Percentiles rank a stretch among this genome's conserved stretches.
Evolutionary conservation across 805 yeast species (phyloP).

Genomic region (Ogataea kodamae): DNA sequence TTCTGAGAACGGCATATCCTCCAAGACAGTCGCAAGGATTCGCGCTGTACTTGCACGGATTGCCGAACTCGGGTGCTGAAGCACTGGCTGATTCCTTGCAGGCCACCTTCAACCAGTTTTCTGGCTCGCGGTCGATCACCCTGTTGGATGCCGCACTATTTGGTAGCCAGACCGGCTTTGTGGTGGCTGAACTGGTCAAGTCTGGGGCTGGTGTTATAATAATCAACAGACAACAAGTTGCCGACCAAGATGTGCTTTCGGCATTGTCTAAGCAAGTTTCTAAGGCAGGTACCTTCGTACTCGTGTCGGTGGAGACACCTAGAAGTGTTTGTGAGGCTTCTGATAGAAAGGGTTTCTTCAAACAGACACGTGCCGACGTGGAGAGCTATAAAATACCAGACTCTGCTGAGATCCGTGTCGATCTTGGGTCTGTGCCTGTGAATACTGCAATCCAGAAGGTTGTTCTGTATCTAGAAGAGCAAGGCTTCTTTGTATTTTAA

Average conservation of each 20-base stretch:
- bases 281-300: slow-evolving; percentile 48
- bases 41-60: slow-evolving; percentile 63
- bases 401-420: slow-evolving; percentile 56
- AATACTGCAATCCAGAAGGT: slow-evolving; percentile 72
- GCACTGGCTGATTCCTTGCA: slow-evolving; percentile 79
- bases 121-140: slow-evolving; percentile 78
- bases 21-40: slow-evolving; percentile 90
- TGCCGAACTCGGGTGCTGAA: slow-evolving; percentile 55
- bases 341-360: slow-evolving; percentile 49
- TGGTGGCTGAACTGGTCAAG: slow-evolving; percentile 71
- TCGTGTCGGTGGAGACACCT: slow-evolving; percentile 50
- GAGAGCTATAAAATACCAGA: slow-evolving; percentile 46
- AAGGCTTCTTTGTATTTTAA: slow-evolving; percentile 69
- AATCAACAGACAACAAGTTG: slow-evolving; percentile 45
- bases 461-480: slow-evolving; percentile 68
- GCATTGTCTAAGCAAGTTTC: slow-evolving; percentile 41
- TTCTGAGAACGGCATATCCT: slow-evolving; percentile 88
- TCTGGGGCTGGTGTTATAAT: slow-evolving; percentile 92
- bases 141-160: slow-evolving; percentile 40
- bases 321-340: slow-evolving; percentile 42
- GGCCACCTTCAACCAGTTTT: slow-evolving; percentile 84
- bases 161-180: slow-evolving; percentile 48
- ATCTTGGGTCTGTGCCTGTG: slow-evolving; percentile 51
- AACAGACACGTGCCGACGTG: slow-evolving; percentile 45
- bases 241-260: slow-evolving; percentile 41